Evolutionary conservation across 495 filamentous ascomycete species (phyloP), one percentile per base, ranked within the genome.

Genomic region (Evansstolkia leycettana): DNA sequence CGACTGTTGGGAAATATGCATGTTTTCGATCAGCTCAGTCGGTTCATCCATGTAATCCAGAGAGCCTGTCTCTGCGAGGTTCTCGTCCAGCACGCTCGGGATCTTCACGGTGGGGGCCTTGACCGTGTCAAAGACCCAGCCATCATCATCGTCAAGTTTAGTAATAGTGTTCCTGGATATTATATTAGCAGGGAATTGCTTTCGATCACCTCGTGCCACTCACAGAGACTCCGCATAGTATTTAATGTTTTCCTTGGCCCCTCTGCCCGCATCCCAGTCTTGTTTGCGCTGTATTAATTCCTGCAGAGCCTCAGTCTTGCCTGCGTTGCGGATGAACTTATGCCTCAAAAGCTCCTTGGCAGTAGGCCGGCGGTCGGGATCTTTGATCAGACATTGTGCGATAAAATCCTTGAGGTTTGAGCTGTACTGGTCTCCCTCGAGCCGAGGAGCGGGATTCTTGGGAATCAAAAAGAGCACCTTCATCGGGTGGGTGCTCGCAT

Each of bases 71-170:
- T 58, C 57, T n/a, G 45, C 39, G 10, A 49, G 47, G 11, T 48
- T 51, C 33, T 60, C 57, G 23, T 61, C 57, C 1, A 50, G 51
- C 17, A 56, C 51, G 30, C 64, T 57, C 20, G 54, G 57, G 7
- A 58, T 57, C 40, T 54, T 55, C 49, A 71, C 65, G 2, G 60
- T 62, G 12, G 69, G 56, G 16, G 74, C 79, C 52, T 82, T 89
- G 45, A 99, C 75, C 0, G 90, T 99, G 47, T 95, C 90, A 50
- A 99, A 99, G n/a, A 95, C 79, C 90, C 90, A 99, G 34, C 84
- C 84, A 45, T 94, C 87, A 12, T 80, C 67, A 13, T 73, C 66
- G n/a, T 51, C 44, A 1, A 46, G 50, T 67, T 77, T 37, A 64
- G 69, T 34, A 68, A 76, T 50, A n/a, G 76, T 79, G 44, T 80